These are phyloP conservation scores for Diutina pseudorugosa DNA, from an alignment of 1,139 yeast species.

Conservation along the genomic window DNA sequence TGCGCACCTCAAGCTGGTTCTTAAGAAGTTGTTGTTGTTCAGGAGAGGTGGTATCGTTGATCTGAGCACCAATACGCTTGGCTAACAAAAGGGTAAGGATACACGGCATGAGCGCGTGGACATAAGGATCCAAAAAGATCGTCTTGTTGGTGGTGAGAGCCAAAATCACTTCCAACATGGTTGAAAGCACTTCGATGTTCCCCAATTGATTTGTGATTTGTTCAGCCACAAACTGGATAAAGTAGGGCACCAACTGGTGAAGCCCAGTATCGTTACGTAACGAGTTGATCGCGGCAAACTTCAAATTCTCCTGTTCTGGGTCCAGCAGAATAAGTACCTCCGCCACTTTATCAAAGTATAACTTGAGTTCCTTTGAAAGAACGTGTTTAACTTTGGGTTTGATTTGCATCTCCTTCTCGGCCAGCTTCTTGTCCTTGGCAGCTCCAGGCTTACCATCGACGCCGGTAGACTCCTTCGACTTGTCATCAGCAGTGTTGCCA, in stretches of 20 bases:
- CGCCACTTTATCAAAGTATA: conserved; percentile 85
- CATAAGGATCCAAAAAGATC: conserved; percentile 87
- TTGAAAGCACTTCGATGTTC: conserved; percentile 59
- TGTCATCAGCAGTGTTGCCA: conserved; percentile 10
- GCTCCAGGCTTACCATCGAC: conserved; percentile 10
- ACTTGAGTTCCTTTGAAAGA: conserved; percentile 82
- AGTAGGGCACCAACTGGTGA: conserved; percentile 93
- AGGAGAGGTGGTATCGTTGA: conserved; percentile 17
- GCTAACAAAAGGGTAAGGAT: conserved; percentile 82
- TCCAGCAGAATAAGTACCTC: conserved; percentile 59
- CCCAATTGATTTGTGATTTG: conserved; percentile 84
- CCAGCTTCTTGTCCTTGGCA: conserved; percentile 15
- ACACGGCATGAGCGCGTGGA: conserved; percentile 94
- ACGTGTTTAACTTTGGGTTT: conserved; percentile 96
- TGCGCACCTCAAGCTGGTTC: conserved; percentile 57
- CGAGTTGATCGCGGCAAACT: conserved; percentile 73
- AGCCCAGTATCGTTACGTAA: conserved; percentile 88
- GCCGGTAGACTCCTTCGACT: conserved; percentile 9
- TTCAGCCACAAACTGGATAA: conserved; percentile 92
- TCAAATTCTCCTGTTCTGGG: conserved; percentile 46
- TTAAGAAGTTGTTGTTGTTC: conserved; percentile 20
- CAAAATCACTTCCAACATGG: conserved; percentile 83
- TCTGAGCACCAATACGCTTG: conserved; percentile 65
- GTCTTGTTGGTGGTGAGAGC: conserved; percentile 79
- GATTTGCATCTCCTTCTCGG: conserved; percentile 57